phyloP scores from a whole-genome alignment of 2,329 filamentous ascomycete species.

The Sporothrix globosa region DNA sequence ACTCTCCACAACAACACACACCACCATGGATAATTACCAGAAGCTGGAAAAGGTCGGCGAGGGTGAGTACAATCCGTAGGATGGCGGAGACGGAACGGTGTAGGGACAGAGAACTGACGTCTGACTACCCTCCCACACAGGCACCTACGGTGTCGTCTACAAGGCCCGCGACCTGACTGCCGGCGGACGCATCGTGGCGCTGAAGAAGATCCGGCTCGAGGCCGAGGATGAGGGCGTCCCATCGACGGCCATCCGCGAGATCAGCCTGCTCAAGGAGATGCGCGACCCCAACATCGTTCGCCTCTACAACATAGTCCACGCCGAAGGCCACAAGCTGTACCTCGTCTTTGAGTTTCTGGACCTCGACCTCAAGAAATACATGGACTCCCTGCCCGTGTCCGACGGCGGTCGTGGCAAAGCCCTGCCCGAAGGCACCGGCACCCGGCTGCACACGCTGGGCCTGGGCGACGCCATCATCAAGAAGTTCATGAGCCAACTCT shows the following conservation, averaged over 20 bases:
- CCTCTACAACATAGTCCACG: conserved; percentile 85
- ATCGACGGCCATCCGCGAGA: conserved; percentile 87
- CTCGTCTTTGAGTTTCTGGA: conserved; percentile 88
- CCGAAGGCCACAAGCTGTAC: conserved; percentile 89
- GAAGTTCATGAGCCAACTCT: conserved; percentile 87
- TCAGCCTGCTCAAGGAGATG: conserved; percentile 90
- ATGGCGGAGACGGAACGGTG: neutral
- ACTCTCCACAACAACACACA: neutral
- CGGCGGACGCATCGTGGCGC: conserved; percentile 77
- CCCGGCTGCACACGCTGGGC: conserved; percentile 66
- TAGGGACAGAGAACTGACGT: neutral
- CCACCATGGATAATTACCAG: conserved; percentile 82
- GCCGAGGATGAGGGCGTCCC: conserved; percentile 90
- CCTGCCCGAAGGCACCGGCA: conserved; percentile 71
- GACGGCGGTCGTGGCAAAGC: conserved; percentile 82
- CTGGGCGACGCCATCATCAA: conserved; percentile 81
- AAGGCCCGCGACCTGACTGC: conserved; percentile 82
- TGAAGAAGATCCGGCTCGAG: conserved; percentile 92
- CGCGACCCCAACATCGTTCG: conserved; percentile 84
- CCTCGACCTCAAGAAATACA: conserved; percentile 89
- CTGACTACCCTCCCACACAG: conserved; percentile 49
- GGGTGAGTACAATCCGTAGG: conserved; percentile 56
- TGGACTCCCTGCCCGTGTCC: conserved; percentile 80
- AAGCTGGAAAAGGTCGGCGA: conserved; percentile 92
- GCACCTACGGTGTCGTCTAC: conserved; percentile 90